Conservation (phyloP, 2,329 filamentous ascomycete genomes). For the Sclerotinia spermophila region DNA sequence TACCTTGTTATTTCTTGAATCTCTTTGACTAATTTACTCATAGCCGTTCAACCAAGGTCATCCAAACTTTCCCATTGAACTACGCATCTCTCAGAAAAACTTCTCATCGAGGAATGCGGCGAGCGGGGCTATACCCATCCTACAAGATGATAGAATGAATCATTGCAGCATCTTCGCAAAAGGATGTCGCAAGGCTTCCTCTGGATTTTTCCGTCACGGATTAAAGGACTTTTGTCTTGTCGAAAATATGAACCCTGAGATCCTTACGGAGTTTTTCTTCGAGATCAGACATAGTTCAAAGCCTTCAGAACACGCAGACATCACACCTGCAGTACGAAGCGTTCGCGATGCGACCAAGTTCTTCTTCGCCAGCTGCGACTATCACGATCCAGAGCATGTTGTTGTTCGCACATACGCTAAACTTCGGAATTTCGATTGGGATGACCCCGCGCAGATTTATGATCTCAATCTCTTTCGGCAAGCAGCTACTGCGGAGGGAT, state of each 20-base stretch:
- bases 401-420: constrained; percentile 3
- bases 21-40: not conserved
- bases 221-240: constrained; percentile 2
- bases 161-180: not conserved
- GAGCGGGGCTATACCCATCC: not conserved
- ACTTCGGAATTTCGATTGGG: not conserved
- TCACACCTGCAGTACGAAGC: not conserved
- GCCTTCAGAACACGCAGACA: not conserved
- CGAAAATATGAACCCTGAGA: not conserved
- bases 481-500: not conserved
- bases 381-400: not conserved
- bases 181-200: not conserved
- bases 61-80: not conserved
- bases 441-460: not conserved
- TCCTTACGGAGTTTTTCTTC: not conserved
- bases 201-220: not conserved
- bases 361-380: not conserved
- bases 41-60: constrained; percentile 1
- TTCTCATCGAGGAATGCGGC: not conserved
- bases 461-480: not conserved
- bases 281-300: not conserved
- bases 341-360: not conserved
- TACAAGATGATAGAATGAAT: not conserved
- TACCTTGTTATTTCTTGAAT: not conserved
- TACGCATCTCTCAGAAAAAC: not conserved